A percentile compares a stretch with the other conserved stretches of the same genome.
These are phyloP conservation scores for Wickerhamiella sergipiensis DNA, from an alignment of 805 yeast genomes.

Conservation along the genomic window DNA sequence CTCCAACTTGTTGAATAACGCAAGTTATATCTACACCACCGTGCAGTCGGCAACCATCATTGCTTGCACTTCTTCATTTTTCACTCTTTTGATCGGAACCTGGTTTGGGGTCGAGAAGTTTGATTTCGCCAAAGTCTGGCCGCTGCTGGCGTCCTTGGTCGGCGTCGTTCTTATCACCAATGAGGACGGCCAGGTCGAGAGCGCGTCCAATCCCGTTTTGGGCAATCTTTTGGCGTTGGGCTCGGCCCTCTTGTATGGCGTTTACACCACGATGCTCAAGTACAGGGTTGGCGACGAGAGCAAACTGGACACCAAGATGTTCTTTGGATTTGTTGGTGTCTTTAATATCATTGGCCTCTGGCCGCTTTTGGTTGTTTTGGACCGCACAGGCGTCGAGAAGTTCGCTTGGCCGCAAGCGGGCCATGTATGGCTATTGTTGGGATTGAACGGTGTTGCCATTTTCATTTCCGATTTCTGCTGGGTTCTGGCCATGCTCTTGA, in stretches of 20 bases:
- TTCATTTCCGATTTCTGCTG: conserved; percentile 85
- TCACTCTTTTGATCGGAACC: conserved; percentile 75
- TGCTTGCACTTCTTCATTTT: conserved; percentile 84
- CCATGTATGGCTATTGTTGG: conserved; percentile 39
- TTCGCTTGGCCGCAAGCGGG: conserved; percentile 55
- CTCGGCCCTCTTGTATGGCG: conserved; percentile 84
- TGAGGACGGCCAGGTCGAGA: conserved; percentile 22
- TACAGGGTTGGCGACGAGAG: conserved; percentile 59
- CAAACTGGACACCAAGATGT: conserved; percentile 67
- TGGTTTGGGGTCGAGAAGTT: conserved; percentile 57
- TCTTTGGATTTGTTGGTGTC: conserved; percentile 90
- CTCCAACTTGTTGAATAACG: conserved; percentile 81
- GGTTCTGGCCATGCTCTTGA: conserved; percentile 88
- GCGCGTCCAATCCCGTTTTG: conserved; percentile 26
- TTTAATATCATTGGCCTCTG: conserved; percentile 62
- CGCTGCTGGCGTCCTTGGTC: conserved; percentile 53
- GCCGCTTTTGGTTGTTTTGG: conserved; percentile 64
- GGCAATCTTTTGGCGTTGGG: conserved; percentile 73
- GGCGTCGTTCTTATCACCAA: conserved; percentile 75
- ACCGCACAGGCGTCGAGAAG: conserved; percentile 49
- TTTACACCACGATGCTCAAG: conserved; percentile 77
- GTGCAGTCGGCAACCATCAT: conserved; percentile 91
- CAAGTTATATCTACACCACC: conserved; percentile 73
- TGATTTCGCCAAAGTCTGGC: conserved; percentile 48
- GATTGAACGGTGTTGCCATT: conserved; percentile 60